These are phyloP conservation scores for Metschnikowia drakensbergensis DNA, from an alignment of 805 yeast species.

Conservation along the genomic window DNA sequence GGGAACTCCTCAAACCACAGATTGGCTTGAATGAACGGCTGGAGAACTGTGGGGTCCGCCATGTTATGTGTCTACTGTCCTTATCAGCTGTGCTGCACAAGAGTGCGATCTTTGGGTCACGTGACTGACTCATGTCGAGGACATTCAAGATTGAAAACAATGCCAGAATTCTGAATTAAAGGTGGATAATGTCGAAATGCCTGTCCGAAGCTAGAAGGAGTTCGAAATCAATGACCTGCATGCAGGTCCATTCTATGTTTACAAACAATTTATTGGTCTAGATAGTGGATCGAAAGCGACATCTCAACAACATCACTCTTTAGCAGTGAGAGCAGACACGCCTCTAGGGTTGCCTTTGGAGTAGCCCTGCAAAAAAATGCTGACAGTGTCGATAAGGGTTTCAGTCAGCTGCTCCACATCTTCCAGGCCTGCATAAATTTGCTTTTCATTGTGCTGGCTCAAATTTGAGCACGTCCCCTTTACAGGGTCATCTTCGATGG, in stretches of 20 bases:
- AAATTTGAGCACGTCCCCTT: not conserved
- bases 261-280: too few relatives aligned
- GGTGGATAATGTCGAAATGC: too few relatives aligned
- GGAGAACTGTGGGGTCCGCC: not conserved
- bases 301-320: too few relatives aligned
- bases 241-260: too few relatives aligned
- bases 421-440: not conserved
- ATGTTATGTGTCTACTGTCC: not conserved
- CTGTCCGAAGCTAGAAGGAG: too few relatives aligned
- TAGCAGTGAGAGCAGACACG: too few relatives aligned
- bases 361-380: not conserved
- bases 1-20: conserved; percentile 2
- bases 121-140: not conserved
- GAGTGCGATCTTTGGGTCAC: not conserved
- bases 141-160: too few relatives aligned
- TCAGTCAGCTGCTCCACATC: conserved; percentile 1
- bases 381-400: not conserved
- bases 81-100: not conserved
- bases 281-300: too few relatives aligned
- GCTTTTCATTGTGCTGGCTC: not conserved
- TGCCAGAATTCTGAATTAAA: too few relatives aligned
- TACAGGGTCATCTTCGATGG: not conserved
- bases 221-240: too few relatives aligned
- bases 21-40: not conserved
- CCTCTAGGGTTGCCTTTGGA: not conserved